Percentiles rank a stretch among this genome's conserved stretches.
phyloP scores from a whole-genome alignment of 2,329 filamentous ascomycete species.

The Penicillium digitatum region DNA sequence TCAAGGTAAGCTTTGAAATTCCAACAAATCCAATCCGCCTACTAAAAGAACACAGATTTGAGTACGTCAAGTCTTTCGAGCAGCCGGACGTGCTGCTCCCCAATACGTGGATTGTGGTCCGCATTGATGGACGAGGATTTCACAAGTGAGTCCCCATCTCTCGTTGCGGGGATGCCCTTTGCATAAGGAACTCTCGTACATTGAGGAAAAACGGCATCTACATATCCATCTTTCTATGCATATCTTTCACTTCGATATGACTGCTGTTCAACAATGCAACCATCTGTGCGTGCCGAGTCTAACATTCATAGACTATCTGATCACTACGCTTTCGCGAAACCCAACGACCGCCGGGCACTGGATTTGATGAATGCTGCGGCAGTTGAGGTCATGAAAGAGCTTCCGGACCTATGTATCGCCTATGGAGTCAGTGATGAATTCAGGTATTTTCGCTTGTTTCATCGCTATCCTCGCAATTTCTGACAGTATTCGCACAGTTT shows the following conservation, averaged over 20 bases:
- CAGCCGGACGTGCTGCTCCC: slow-evolving; percentile 73
- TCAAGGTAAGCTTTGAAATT: slow-evolving; percentile 31
- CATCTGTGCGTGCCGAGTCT: not conserved
- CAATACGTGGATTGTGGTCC: slow-evolving; percentile 93
- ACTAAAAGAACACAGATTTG: slow-evolving; percentile 60
- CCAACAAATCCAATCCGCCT: not conserved
- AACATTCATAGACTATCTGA: slow-evolving; percentile 62
- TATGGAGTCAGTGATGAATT: slow-evolving; percentile 97
- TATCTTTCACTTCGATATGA: not conserved
- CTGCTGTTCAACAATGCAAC: not conserved
- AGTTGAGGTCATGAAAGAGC: slow-evolving; percentile 73
- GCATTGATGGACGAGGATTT: slow-evolving; percentile 90
- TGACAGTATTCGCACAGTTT: slow-evolving; percentile 56
- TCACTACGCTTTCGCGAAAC: slow-evolving; percentile 82
- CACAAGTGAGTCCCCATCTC: slow-evolving; percentile 64
- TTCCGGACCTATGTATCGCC: slow-evolving; percentile 79
- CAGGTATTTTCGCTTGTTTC: slow-evolving; percentile 39
- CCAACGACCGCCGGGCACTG: slow-evolving; percentile 81
- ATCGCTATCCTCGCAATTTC: not conserved
- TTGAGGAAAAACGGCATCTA: not conserved
- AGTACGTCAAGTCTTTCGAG: slow-evolving; percentile 91
- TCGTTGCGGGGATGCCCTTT: not conserved
- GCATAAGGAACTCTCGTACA: not conserved
- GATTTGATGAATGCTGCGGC: slow-evolving; percentile 94
- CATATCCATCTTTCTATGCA: not conserved